A percentile compares a stretch with the other conserved stretches of the same genome.
Evolutionary conservation across 306 rosid genomes (phyloP).

Genomic region (Pyrus communis): DNA sequence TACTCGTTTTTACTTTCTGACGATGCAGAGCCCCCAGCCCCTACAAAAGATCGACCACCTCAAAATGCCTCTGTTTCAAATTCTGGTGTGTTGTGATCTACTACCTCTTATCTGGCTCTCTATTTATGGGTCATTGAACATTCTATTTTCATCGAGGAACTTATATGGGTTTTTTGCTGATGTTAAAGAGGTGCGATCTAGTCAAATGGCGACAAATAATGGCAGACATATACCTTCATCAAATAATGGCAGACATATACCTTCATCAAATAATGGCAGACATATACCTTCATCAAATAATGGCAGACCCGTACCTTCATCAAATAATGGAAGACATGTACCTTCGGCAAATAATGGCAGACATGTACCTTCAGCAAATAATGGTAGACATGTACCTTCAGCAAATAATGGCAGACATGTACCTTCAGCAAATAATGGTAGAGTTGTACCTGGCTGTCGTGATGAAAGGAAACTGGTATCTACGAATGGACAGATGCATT

Average conservation of each 20-base stretch:
- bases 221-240: not conserved
- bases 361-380: not conserved
- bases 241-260: too few species aligned
- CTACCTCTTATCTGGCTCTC: conserved; percentile 2
- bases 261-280: not conserved
- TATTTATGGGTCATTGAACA: conserved; percentile 23
- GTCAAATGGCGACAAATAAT: conserved; percentile 26
- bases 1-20: conserved; percentile 82
- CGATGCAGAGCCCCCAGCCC: conserved; percentile 61
- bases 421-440: conserved; percentile 9
- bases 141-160: conserved; percentile 41
- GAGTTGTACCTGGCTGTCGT: conserved; percentile 22
- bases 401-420: not conserved
- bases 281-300: not conserved
- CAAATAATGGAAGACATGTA: too few species aligned
- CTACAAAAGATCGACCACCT: conserved; percentile 42
- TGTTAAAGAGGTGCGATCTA: conserved; percentile 55
- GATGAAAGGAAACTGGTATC: conserved; percentile 39
- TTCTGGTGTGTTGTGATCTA: conserved; percentile 47
- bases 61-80: conserved; percentile 25
- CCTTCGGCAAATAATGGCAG: too few species aligned
- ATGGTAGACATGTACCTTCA: not conserved
- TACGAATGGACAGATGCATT: conserved; percentile 33
- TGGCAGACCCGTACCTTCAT: too few species aligned
- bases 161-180: conserved; percentile 54